A percentile compares a stretch with the other conserved stretches of the same genome.
These are phyloP conservation scores for Orbilia brochopaga DNA, from an alignment of 2,329 filamentous ascomycete species.

Conservation along the genomic window DNA sequence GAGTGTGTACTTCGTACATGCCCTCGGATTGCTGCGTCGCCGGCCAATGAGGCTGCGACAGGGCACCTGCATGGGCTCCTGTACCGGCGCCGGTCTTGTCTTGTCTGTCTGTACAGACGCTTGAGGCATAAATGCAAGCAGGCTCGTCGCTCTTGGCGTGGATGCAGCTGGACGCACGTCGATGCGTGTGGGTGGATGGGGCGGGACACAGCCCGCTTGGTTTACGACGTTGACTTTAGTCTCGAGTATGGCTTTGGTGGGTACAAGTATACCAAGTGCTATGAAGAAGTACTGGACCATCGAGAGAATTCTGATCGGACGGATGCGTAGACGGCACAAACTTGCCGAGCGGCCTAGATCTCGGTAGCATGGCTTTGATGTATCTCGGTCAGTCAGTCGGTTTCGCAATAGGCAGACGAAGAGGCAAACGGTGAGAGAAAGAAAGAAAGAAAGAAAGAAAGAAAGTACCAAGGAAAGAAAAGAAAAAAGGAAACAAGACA, in stretches of 20 bases:
- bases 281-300: too few species aligned
- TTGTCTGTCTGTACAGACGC: constrained; percentile 5
- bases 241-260: too few species aligned
- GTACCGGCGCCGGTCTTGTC: not conserved
- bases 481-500: not conserved
- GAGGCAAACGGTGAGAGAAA: not conserved
- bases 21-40: not conserved
- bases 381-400: too few species aligned
- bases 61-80: not conserved
- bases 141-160: not conserved
- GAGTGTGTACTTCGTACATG: too few species aligned
- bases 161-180: not conserved
- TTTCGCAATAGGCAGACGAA: not conserved
- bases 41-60: not conserved
- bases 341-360: not conserved
- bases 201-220: constrained; percentile 7
- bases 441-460: not conserved
- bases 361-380: too few species aligned
- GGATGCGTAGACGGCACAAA: not conserved
- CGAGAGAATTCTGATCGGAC: not conserved
- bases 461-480: not conserved
- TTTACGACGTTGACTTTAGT: not conserved
- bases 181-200: not conserved
- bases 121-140: not conserved
- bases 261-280: too few species aligned